phyloP scores from a whole-genome alignment of 2,329 filamentous ascomycete species.

The Drechmeria coniospora region DNA sequence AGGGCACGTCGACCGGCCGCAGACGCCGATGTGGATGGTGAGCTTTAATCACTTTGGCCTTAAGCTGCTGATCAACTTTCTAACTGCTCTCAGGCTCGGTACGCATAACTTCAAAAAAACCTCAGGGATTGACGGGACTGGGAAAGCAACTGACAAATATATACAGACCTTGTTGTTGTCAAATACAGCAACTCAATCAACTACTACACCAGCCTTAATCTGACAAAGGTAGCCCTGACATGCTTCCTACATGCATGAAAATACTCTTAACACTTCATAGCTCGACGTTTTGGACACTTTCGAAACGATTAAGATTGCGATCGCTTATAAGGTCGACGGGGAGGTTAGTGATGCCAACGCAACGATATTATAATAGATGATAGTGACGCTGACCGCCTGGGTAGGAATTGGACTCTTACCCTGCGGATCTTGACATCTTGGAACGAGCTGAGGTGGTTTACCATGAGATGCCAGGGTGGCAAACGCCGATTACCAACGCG shows the following conservation, averaged over 20 bases:
- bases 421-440: constrained; percentile 4
- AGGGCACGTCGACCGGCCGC: too few species aligned
- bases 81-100: too few species aligned
- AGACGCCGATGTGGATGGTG: constrained; percentile 8
- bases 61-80: too few species aligned
- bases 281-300: constrained; percentile 10
- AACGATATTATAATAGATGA: too few species aligned
- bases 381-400: too few species aligned
- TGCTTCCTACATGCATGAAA: too few species aligned
- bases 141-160: too few species aligned
- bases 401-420: constrained; percentile 6
- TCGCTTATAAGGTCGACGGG: constrained; percentile 5
- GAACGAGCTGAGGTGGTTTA: constrained; percentile 4
- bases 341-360: too few species aligned
- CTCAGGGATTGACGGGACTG: too few species aligned
- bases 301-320: constrained; percentile 42
- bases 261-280: constrained; percentile 3
- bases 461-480: constrained; percentile 5
- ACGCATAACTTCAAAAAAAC: too few species aligned
- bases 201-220: constrained; percentile 4
- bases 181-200: constrained; percentile 3
- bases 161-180: constrained; percentile 6
- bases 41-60: too few species aligned
- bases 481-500: constrained; percentile 4
- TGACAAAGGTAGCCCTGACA: constrained; percentile 2